Evolutionary conservation across 2,329 filamentous ascomycete genomes (phyloP).

Genomic region (Pseudogymnoascus sp.): DNA sequence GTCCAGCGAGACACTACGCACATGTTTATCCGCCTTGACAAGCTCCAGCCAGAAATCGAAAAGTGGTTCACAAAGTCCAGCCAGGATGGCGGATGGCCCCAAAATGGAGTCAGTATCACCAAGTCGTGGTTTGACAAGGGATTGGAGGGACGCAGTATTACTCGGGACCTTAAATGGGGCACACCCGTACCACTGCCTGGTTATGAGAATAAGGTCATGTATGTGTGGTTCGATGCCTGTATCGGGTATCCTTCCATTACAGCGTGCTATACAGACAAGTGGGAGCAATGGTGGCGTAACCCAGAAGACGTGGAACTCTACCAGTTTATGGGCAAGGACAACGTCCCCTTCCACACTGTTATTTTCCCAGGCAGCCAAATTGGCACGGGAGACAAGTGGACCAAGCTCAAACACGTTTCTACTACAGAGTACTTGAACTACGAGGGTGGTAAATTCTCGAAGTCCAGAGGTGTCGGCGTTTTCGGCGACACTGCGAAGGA

Average conservation of each 20-base stretch:
- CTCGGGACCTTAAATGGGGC: conserved; percentile 88
- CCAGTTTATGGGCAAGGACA: conserved; percentile 94
- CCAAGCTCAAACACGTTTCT: conserved; percentile 78
- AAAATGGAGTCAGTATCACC: conserved; percentile 69
- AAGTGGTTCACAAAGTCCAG: conserved; percentile 70
- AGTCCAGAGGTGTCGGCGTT: conserved; percentile 81
- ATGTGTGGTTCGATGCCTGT: conserved; percentile 81
- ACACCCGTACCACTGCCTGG: conserved; percentile 45
- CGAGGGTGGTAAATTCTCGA: conserved; percentile 85
- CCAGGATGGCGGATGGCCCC: conserved; percentile 67
- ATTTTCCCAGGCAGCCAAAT: conserved; percentile 86
- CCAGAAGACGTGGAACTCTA: conserved; percentile 82
- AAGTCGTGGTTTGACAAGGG: conserved; percentile 78
- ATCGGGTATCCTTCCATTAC: conserved; percentile 96
- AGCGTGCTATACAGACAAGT: conserved; percentile 78
- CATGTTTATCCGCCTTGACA: conserved; percentile 80
- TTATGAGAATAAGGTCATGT: conserved; percentile 73
- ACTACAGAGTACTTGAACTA: conserved; percentile 89
- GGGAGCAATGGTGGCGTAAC: conserved; percentile 93
- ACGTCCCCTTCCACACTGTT: conserved; percentile 74
- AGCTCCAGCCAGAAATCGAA: conserved; percentile 68
- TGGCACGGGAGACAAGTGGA: conserved; percentile 80
- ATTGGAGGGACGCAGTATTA: conserved; percentile 79
- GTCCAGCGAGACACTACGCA: conserved; percentile 80
- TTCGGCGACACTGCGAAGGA: conserved; percentile 86